Evolutionary conservation across 805 yeast species (phyloP), one percentile per base, ranked within the genome.

Genomic region (Candida nitratophila): DNA sequence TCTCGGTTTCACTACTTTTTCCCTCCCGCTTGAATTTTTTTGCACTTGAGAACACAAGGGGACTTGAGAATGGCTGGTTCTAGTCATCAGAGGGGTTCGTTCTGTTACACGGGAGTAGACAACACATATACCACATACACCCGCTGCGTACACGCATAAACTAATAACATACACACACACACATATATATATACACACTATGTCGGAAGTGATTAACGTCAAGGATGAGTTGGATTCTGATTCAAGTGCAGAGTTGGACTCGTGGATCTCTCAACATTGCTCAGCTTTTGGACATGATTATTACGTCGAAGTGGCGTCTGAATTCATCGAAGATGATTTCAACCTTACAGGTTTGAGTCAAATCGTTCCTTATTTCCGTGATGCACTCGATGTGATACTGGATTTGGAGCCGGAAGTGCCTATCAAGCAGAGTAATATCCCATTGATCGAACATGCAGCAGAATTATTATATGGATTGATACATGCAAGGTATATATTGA

Each of bases 311-410:
- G 96, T 93, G 6, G 75, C 89, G 1, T 88, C 86, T 40, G 96
- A 88, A 41, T 93, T 89, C 63, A 87, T 93, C 48, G 97, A 90
- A 55, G 99, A 93, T 64, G 98, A 93, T 53, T 93, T 93, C 73
- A 93, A 93, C 60, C 73, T 93, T 56, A 90, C 98, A 1, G 97
- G 98, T 1, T 72, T 93, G 42, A 74, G 84, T 29, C 76, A 82
- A 51, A 79, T 86, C 46, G 96, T 93, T 10, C 96, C 97, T 4
- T 86, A 82, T 60, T 93, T 90, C 63, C 71, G 91, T 56, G 96
- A 89, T 58, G 96, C 98, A 1, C 68, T 91, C 49, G 96, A 91
- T 64, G 75, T 91, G 53, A 87, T 93, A 47, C 70, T 91, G 50
- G 99, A 91, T 63, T 75, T 88, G 50, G 97, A 86, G 59, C 81